Evolutionary conservation across 331 rosid species (phyloP).

Genomic region (Malus hybrid): DNA sequence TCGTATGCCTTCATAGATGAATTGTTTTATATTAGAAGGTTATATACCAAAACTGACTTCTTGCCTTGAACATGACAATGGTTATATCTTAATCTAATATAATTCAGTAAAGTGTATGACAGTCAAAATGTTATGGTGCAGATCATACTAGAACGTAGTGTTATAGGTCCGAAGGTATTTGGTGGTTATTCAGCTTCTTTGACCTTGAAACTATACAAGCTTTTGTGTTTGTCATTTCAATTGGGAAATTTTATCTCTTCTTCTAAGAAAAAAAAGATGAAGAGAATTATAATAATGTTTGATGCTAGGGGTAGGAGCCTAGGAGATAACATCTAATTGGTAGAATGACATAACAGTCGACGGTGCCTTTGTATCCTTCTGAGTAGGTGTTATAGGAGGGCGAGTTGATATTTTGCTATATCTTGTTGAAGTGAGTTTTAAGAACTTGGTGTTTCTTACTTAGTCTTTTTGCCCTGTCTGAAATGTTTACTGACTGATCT

Average conservation of each 20-base stretch:
- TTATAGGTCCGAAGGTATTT: no score
- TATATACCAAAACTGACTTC: not conserved
- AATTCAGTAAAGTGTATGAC: no score
- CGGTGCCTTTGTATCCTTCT: not conserved
- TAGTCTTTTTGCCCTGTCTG: not conserved
- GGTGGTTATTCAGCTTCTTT: not conserved
- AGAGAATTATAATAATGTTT: not conserved
- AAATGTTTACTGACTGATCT: not conserved
- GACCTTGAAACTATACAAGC: not conserved
- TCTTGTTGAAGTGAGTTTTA: not conserved
- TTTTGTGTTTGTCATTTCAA: not conserved
- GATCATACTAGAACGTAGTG: no score
- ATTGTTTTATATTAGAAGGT: not conserved
- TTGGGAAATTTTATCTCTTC: no score
- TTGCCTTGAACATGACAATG: not conserved
- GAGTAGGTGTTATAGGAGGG: not conserved
- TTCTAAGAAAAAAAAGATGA: no score
- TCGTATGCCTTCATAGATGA: not conserved
- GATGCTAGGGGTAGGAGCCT: not conserved
- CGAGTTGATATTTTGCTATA: not conserved
- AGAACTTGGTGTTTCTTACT: not conserved
- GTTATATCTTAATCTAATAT: no score
- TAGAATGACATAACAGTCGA: not conserved
- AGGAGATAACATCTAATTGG: not conserved
- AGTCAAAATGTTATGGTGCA: not conserved